Conservation (phyloP, 768 basidiomycete genomes). For the Thelephora ganbajun region DNA sequence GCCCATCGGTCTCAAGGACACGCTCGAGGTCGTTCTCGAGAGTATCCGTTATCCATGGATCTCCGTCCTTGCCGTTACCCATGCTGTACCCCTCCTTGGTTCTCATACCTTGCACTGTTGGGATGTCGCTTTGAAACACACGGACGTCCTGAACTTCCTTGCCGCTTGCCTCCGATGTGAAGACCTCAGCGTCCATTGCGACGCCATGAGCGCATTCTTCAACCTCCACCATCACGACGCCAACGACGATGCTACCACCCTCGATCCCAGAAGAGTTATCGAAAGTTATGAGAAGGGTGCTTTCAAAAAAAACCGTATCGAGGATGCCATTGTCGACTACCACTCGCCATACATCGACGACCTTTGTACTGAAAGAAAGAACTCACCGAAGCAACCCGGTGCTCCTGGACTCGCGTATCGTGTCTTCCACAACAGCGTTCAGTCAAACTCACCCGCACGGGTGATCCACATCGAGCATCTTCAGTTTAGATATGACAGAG, state of each 20-base stretch:
- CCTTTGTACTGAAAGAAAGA: too few species aligned
- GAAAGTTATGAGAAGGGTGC: conserved; percentile 22
- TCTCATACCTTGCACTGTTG: conserved; percentile 29
- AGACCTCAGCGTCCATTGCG: conserved; percentile 37
- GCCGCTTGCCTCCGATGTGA: conserved; percentile 40
- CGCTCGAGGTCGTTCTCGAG: conserved; percentile 29
- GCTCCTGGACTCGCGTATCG: too few species aligned
- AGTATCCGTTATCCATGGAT: conserved; percentile 29
- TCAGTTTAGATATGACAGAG: too few species aligned
- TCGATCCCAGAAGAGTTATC: conserved; percentile 38
- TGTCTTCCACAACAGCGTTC: too few species aligned
- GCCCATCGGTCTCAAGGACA: conserved; percentile 20
- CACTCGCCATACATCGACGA: too few species aligned
- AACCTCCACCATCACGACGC: conserved; percentile 30
- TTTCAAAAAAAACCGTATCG: conserved; percentile 29
- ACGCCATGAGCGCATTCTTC: conserved; percentile 38
- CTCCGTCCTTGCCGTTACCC: conserved; percentile 30
- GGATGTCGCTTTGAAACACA: conserved; percentile 28
- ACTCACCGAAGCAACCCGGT: too few species aligned
- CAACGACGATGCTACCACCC: conserved; percentile 28
- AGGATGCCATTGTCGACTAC: conserved; percentile 32
- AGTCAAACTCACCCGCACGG: too few species aligned
- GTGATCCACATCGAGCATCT: too few species aligned
- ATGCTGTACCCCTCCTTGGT: conserved; percentile 34
- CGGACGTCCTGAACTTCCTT: conserved; percentile 31